These are phyloP conservation scores for Aspergillus coremiiformis DNA, from an alignment of 495 filamentous ascomycete species.

Conservation along the genomic window DNA sequence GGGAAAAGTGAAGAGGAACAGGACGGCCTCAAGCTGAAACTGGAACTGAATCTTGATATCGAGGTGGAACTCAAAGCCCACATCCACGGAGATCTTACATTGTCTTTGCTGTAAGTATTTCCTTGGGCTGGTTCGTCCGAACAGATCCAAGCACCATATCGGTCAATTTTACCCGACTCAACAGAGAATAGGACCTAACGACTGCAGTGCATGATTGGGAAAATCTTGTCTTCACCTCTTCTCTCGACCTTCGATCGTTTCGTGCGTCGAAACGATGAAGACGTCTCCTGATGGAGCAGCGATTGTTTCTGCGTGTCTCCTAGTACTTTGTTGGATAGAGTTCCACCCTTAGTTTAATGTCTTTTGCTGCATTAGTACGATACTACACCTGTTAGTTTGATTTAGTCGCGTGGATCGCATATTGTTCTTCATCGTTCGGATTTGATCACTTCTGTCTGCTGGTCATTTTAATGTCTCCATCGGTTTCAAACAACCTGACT, in stretches of 20 bases:
- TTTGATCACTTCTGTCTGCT: not conserved
- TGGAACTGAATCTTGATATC: slow-evolving; percentile 83
- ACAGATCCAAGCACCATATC: not conserved
- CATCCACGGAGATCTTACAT: slow-evolving; percentile 81
- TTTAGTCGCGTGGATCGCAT: not conserved
- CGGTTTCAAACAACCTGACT: too few relatives aligned
- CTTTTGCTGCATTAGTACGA: slow-evolving; percentile 4
- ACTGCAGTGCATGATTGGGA: slow-evolving; percentile 25
- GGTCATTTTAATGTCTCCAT: not conserved
- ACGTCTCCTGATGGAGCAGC: not conserved
- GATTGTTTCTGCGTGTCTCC: not conserved
- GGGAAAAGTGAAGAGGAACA: slow-evolving; percentile 31
- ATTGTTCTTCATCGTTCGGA: slow-evolving; percentile 1
- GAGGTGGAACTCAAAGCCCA: slow-evolving; percentile 84
- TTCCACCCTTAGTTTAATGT: slow-evolving; percentile 1
- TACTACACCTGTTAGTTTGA: slow-evolving; percentile 2
- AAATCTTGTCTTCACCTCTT: not conserved
- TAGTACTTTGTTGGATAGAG: slow-evolving; percentile 3
- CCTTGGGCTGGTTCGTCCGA: slow-evolving; percentile 1
- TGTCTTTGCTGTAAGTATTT: slow-evolving; percentile 72
- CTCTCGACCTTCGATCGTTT: not conserved
- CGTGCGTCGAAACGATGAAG: not conserved
- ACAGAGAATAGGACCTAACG: slow-evolving; percentile 26
- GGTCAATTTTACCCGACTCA: not conserved
- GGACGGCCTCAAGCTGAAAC: slow-evolving; percentile 57